Conservation (phyloP, 352 stramenopile species). For the Phytophthora cactorum region DNA sequence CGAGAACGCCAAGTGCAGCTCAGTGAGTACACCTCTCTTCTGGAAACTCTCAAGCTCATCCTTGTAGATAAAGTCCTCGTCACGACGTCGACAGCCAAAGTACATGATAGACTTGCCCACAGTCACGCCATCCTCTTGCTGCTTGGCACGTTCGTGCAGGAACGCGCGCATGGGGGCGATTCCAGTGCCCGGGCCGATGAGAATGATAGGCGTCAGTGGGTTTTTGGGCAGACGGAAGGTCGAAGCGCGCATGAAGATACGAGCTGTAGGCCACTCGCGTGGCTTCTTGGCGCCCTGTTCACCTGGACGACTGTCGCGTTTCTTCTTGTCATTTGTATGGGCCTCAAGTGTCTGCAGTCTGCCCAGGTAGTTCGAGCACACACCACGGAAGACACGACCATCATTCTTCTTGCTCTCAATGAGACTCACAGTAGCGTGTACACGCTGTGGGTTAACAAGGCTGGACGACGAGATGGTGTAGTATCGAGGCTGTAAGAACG, state of each 20-base stretch:
- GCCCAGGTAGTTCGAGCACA: slow-evolving; percentile 95
- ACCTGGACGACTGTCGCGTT: slow-evolving; percentile 70
- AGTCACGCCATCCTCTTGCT: slow-evolving; percentile 54
- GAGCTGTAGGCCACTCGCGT: slow-evolving; percentile 70
- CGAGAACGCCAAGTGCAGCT: slow-evolving; percentile 96
- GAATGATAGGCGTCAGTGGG: slow-evolving; percentile 91
- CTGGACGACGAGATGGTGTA: slow-evolving; percentile 99
- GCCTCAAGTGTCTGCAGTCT: slow-evolving; percentile 52
- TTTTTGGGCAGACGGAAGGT: slow-evolving; percentile 94
- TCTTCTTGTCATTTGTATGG: slow-evolving; percentile 64
- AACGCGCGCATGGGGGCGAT: slow-evolving; percentile 98
- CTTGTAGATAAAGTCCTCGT: slow-evolving; percentile 92
- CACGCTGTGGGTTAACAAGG: slow-evolving; percentile 87
- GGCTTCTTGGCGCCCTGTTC: slow-evolving; percentile 76
- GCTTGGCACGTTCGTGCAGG: slow-evolving; percentile 93
- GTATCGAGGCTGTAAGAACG: slow-evolving; percentile 94
- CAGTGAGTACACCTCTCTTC: slow-evolving; percentile 83
- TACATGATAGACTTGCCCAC: slow-evolving; percentile 94
- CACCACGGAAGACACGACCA: slow-evolving; percentile 89
- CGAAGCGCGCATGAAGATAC: slow-evolving; percentile 95
- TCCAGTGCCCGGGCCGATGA: slow-evolving; percentile 96
- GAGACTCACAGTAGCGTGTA: slow-evolving; percentile 96
- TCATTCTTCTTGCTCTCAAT: slow-evolving; percentile 83
- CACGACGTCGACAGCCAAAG: slow-evolving; percentile 87
- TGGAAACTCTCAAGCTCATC: slow-evolving; percentile 92